Evolutionary conservation across 352 stramenopile genomes (phyloP), one percentile per base, ranked within the genome.

Genomic region (Pythium pyrilobum): DNA sequence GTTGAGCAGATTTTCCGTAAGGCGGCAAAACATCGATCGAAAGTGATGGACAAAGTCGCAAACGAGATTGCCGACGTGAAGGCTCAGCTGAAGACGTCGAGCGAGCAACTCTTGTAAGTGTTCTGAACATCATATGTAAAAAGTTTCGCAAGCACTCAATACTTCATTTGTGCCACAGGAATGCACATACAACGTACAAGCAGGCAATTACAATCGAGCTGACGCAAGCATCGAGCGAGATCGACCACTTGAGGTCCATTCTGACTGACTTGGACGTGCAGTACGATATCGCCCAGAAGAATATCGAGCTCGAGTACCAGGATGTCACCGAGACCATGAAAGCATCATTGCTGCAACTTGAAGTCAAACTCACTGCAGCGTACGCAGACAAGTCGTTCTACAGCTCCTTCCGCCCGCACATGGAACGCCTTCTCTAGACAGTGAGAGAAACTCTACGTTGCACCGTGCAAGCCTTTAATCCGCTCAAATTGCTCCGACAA

Each of bases 1-100:
- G 28, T 67, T 3, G 60, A 63, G 4, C 27, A 48, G 16, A 25
- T 67, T 12, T 67, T 64, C 24, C 34, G 37, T 4, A 57, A 57
- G 27, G 50, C 39, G 5, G 27, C 49, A 4, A 56, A 47, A 29
- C 31, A 21, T 28, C 49, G 49, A 10, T 16, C 49, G 10, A 56
- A 56, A 25, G 15, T 29, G 4, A 48, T 56, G 49, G 39, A 56
- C 9, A 56, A 38, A 13, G 39, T 48, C 0, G 47, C 37, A 13
- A 47, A 10, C 18, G 49, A 56, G 28, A 56, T 56, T n/a, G 39
- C 47, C 8, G 27, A 36, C 11, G 23, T 56, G 3, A 56, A 56
- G 11, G 16, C 25, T 0, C 37, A 56, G 25, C 38, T 56, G 6
- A 37, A 46, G 20, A n/a, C 25, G 10, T 31, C 49, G 8, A 56